Evolutionary conservation across 257 asterid species (phyloP).

Genomic region (Apocynum venetum): DNA sequence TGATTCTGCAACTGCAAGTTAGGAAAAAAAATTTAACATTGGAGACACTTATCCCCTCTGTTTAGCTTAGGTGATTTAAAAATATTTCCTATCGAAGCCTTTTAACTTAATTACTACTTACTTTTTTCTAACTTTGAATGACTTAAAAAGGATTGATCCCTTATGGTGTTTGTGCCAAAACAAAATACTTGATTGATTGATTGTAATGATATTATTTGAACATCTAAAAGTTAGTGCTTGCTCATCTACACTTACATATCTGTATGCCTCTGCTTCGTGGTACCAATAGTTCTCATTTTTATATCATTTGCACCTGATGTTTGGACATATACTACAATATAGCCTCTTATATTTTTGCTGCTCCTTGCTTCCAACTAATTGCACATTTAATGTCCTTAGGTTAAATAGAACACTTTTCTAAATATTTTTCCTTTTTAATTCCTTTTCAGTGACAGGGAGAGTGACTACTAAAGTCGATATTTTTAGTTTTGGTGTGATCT

Average conservation of each 20-base stretch:
- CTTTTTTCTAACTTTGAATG: too few species aligned
- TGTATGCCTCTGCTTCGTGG: too few species aligned
- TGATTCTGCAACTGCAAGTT: too few species aligned
- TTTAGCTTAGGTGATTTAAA: too few species aligned
- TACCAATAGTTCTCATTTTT: too few species aligned
- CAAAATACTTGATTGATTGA: neutral
- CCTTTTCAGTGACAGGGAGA: slow-evolving; percentile 75
- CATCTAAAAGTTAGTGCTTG: too few species aligned
- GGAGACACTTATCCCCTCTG: neutral
- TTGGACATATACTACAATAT: neutral
- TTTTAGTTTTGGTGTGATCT: slow-evolving; percentile 88
- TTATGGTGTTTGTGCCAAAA: too few species aligned
- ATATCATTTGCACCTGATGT: neutral
- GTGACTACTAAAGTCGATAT: slow-evolving; percentile 93
- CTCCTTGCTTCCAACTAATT: neutral
- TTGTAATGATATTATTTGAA: neutral
- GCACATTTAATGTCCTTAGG: neutral
- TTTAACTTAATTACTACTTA: too few species aligned
- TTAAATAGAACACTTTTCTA: neutral
- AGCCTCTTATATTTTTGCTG: neutral
- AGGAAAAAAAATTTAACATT: neutral
- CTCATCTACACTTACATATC: too few species aligned
- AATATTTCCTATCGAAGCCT: too few species aligned
- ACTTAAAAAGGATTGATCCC: too few species aligned
- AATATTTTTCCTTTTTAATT: slow-evolving; percentile 15